These are phyloP conservation scores for Lumnitzera littorea DNA, from an alignment of 345 rosid species.

Conservation along the genomic window DNA sequence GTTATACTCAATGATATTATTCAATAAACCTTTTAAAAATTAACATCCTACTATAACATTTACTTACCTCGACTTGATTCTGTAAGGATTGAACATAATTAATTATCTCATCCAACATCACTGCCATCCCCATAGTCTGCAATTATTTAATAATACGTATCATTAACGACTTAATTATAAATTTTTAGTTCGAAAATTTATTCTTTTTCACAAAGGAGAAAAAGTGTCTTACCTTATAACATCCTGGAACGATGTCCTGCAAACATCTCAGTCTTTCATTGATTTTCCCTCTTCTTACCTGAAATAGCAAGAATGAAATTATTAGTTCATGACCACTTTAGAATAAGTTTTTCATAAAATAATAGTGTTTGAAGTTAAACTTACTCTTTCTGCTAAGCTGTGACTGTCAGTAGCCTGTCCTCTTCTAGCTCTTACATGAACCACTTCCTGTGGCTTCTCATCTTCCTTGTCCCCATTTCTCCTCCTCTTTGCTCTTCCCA, in stretches of 20 bases:
- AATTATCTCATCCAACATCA: slow-evolving; percentile 79
- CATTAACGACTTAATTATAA: no score
- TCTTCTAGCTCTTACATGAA: slow-evolving; percentile 92
- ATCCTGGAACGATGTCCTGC: slow-evolving; percentile 85
- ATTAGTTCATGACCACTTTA: background rate
- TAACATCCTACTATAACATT: background rate
- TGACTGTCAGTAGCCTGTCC: slow-evolving; percentile 96
- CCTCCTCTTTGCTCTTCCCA: slow-evolving; percentile 41
- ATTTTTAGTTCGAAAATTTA: no score
- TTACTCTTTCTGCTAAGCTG: slow-evolving; percentile 91
- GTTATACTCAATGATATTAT: background rate
- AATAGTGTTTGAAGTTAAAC: background rate
- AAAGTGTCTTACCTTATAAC: slow-evolving; percentile 50
- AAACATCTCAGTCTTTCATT: slow-evolving; percentile 63
- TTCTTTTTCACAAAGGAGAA: background rate
- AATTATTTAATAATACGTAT: background rate
- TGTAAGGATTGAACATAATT: slow-evolving; percentile 76
- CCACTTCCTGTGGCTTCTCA: slow-evolving; percentile 50
- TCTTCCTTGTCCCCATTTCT: slow-evolving; percentile 33
- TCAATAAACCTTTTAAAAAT: no score
- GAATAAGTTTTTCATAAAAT: background rate
- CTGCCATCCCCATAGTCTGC: slow-evolving; percentile 87
- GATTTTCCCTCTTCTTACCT: slow-evolving; percentile 79
- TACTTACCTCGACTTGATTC: slow-evolving; percentile 73
- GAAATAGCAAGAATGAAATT: background rate